Base-by-base conservation (phyloP, 2,329 filamentous ascomycete species). In the Phialocephala sp. region DNA sequence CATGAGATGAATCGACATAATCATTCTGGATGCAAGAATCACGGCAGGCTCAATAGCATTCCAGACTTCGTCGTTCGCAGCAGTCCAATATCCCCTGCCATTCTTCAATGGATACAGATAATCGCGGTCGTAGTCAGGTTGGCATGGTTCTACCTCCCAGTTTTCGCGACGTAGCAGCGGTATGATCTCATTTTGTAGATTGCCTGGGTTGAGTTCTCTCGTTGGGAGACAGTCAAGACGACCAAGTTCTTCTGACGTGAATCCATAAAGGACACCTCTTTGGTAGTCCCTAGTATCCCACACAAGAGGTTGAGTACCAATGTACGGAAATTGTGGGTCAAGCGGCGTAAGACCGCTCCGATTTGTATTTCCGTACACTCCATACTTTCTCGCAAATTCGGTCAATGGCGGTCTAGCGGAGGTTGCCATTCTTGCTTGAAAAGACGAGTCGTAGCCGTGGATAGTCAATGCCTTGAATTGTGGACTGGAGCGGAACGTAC, bases 21-120 rank as follows among this genome's bases (percentile, higher is more conserved):
- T 41, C 22, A 67, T 75, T 6, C 60, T 77, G 0, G 60, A 72
- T 2, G 74, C 75, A 0, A 73, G 72, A 12, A 77, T 74, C 24
- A 72, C 50, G 32, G 32, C 36, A 9, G 70, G 69, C 32, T 71
- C 43, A n/a, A 70, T 61, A 18, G 60, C 41, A 3, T 60, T 66
- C 54, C 68, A 73, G 1, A 73, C 70, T 24, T 68, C 55, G 14
- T 69, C 67, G 58, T 71, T 69, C 2, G 22, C 27, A 22, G 61
- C 63, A 24, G 22, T 58, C 69, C 68, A 71, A 15, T 59, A 39
- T 0, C 67, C 68, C 1, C 55, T 55, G 1, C 58, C 60, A 52
- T 64, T 41, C 1, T 61, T 35, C 18, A 72, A 20, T 2, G 63
- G 60, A 58, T 70, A 72, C 18, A 72, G n/a, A 39, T 60, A 11